Evolutionary conservation across 2,329 filamentous ascomycete species (phyloP), one percentile per base, ranked within the genome.

Genomic region (Clarireedia sp.): DNA sequence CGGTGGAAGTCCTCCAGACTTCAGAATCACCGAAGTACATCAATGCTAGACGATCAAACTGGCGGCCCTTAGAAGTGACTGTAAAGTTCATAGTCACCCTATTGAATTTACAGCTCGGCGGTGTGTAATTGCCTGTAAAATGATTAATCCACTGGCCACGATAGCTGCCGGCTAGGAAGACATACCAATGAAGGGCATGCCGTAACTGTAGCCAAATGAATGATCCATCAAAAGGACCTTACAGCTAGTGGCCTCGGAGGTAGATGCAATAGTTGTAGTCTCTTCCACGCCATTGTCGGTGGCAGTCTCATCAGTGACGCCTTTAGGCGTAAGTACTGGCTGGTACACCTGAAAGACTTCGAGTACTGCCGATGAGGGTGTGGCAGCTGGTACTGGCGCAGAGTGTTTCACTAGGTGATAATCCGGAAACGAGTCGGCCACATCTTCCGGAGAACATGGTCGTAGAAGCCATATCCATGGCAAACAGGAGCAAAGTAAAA

Each of bases 1-100:
- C 87, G 1, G 89, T 95, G 5, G 87, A 90, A 2, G 88, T 91
- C 23, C 89, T 78, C 75, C 87, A 94, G n/a, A 95, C 78, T 68
- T 95, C 89, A 9, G 80, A 82, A 67, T 92, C 86, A 41, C 82
- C 82, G 38, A 94, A 75, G 64, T 85, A 94, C 78, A 94, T 84
- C 33, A 86, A 70, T 3, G 82, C 89, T 8, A 92, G 75, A 40
- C 89, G 79, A 67, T 95, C 89, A 69, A 80, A 91, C 63, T 95
- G 89, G 3, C 80, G 78, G 1, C 89, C 89, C 59, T 75, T 73
- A 9, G 85, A 87, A 0, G 80, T 81, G 14, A 87, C 84, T 0
- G 86, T 91, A 62, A 94, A 79, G 65, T 90, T 90, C 69, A 94
- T 81, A 23, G 81, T 78, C 16, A 91, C 85, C 36, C 82, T 79